These are phyloP conservation scores for Fistulinella prunicolor DNA, from an alignment of 768 basidiomycete species.

Conservation along the genomic window DNA sequence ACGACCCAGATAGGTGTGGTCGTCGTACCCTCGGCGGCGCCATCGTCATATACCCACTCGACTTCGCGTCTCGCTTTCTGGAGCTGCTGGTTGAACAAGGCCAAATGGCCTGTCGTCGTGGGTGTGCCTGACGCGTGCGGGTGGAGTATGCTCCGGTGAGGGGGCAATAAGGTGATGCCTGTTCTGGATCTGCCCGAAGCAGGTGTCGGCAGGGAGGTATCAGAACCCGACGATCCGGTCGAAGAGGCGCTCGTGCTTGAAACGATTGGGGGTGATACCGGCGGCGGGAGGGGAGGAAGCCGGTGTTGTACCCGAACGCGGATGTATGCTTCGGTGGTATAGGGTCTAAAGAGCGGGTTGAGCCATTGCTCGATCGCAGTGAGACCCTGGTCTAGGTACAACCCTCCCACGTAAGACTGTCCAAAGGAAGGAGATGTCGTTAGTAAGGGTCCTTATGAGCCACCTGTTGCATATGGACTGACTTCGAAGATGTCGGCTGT, in stretches of 20 bases:
- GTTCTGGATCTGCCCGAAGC: neutral
- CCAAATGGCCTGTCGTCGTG: constrained; percentile 58
- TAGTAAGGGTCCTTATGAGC: neutral
- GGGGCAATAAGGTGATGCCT: constrained; percentile 9
- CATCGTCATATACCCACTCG: constrained; percentile 69
- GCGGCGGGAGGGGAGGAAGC: constrained; percentile 44
- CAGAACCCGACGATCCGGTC: neutral
- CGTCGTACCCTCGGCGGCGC: constrained; percentile 44
- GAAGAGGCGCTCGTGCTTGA: constrained; percentile 22
- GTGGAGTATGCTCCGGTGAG: constrained; percentile 2
- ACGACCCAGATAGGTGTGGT: constrained; percentile 80
- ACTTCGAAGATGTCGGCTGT: constrained; percentile 82
- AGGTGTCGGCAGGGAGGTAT: neutral
- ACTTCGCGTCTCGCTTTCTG: constrained; percentile 55
- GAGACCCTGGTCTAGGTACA: constrained; percentile 70
- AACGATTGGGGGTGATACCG: constrained; percentile 18
- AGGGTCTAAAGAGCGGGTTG: constrained; percentile 58
- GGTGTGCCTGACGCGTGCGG: constrained; percentile 25
- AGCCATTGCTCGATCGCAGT: constrained; percentile 58
- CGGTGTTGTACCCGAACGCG: constrained; percentile 66
- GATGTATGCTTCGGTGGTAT: constrained; percentile 57
- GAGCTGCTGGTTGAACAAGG: constrained; percentile 76
- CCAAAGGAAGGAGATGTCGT: neutral
- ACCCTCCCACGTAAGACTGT: constrained; percentile 77
- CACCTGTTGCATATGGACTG: constrained; percentile 12